Evolutionary conservation across 768 basidiomycete genomes (phyloP).

Genomic region (Glaciozyma martinii): DNA sequence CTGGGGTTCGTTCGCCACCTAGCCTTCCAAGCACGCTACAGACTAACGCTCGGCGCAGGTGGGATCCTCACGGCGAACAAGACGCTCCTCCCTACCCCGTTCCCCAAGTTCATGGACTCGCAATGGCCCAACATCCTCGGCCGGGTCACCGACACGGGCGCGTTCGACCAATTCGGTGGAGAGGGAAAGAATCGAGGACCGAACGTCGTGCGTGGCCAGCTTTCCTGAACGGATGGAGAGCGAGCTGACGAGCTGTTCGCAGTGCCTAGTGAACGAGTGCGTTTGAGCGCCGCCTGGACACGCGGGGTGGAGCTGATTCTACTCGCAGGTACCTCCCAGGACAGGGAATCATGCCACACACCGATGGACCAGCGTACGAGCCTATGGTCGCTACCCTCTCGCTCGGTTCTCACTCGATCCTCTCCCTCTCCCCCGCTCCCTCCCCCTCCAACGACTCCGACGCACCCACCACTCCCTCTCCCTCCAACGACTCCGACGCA

Average conservation of each 20-base stretch:
- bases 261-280: conserved; percentile 32
- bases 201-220: conserved; percentile 56
- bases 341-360: conserved; percentile 93
- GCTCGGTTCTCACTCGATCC: conserved; percentile 68
- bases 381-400: conserved; percentile 88
- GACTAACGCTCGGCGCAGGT: conserved; percentile 42
- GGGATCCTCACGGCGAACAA: conserved; percentile 62
- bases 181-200: conserved; percentile 52
- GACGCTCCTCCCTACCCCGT: conserved; percentile 55
- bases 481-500: not conserved
- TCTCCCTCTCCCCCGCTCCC: conserved; percentile 71
- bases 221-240: not conserved
- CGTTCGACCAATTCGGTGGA: conserved; percentile 48
- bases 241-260: not conserved
- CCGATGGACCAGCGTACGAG: conserved; percentile 81
- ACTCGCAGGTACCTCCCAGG: conserved; percentile 59
- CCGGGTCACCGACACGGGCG: conserved; percentile 57
- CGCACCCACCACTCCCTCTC: conserved; percentile 43
- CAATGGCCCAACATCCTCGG: conserved; percentile 70
- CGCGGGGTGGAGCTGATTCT: not conserved
- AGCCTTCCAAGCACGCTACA: not conserved
- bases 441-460: conserved; percentile 14
- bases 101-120: conserved; percentile 61
- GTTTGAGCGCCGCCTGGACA: not conserved
- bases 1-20: conserved; percentile 35